These are phyloP conservation scores for Leishmania amazonensis DNA, from an alignment of 208 protist genomes.

Conservation along the genomic window DNA sequence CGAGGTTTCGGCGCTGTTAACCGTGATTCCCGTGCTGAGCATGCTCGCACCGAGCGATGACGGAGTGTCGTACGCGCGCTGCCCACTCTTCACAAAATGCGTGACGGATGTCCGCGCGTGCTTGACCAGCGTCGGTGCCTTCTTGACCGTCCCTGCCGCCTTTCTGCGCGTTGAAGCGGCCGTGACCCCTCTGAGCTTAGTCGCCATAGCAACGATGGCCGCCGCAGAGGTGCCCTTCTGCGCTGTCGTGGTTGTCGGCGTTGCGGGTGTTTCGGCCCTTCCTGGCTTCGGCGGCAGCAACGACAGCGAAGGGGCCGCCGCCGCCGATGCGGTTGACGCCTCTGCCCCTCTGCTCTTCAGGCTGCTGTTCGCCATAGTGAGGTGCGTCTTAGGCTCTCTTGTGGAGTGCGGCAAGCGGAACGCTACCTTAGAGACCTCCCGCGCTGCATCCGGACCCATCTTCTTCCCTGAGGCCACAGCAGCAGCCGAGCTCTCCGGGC, in stretches of 20 bases:
- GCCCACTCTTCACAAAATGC: not conserved
- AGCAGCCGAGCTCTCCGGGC: not conserved
- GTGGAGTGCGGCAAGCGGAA: not conserved
- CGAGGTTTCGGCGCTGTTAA: not conserved
- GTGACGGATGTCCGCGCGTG: not conserved
- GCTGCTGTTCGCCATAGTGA: not conserved
- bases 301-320: too few relatives aligned
- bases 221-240: not conserved
- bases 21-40: not conserved
- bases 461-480: not conserved
- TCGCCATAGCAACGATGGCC: not conserved
- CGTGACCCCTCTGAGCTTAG: not conserved
- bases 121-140: not conserved
- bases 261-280: not conserved
- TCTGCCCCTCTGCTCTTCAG: not conserved
- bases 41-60: not conserved
- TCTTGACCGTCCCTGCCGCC: not conserved
- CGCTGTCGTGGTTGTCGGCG: not conserved
- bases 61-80: not conserved
- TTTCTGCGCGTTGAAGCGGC: not conserved
- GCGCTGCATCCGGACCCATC: not conserved
- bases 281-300: not conserved
- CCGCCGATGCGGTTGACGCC: not conserved
- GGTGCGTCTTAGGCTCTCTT: not conserved
- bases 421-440: not conserved